Base-by-base conservation (phyloP, 176 grass and related monocot genomes). In the Sorghum bicolor region DNA sequence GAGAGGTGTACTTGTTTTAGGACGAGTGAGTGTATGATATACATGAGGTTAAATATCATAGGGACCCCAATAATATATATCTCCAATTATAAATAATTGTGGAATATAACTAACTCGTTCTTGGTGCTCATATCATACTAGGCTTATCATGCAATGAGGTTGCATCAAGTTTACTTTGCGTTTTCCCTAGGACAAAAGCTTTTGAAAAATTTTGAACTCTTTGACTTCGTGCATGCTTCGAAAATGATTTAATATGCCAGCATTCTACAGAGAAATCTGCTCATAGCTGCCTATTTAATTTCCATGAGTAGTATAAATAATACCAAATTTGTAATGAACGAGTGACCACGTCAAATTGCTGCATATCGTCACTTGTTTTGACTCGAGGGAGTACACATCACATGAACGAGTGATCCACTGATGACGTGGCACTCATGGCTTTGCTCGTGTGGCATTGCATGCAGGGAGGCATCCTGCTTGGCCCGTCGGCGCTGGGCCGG, bases 401-500 rank as follows among this genome's bases (percentile, higher is more conserved):
- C n/a, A n/a, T n/a, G n/a, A n/a, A n/a, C n/a, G n/a, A n/a, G n/a
- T n/a, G n/a, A 17, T 48, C 14, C 1, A 20, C 25, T 72, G 70
- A 10, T 70, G 19, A 70, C 34, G 37, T 24, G 20, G 34, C 62
- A 64, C 28, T 19, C 1, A 8, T 82, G 39, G 17, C n/a, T 38
- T 75, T 50, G 3, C 6, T 82, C 20, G 13, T 45, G 43, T 43
- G 2, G 55, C 2, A 72, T 45, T 25, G 68, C 30, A 20, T 71
- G 37, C 37, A 95, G 93, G 93, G 93, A 30, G 93, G 93, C 0
- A 88, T 95, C 24, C 76, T 95, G 45, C 80, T 95, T 1, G 93
- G 93, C 3, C 93, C 93, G 26, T 92, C 93, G 14, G 93, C 93
- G 57, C 80, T 95, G 0, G 93, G 93, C 11, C 83, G 93, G 76